Conservation (phyloP, 305 asterid genomes). For the Lippia alba region DNA sequence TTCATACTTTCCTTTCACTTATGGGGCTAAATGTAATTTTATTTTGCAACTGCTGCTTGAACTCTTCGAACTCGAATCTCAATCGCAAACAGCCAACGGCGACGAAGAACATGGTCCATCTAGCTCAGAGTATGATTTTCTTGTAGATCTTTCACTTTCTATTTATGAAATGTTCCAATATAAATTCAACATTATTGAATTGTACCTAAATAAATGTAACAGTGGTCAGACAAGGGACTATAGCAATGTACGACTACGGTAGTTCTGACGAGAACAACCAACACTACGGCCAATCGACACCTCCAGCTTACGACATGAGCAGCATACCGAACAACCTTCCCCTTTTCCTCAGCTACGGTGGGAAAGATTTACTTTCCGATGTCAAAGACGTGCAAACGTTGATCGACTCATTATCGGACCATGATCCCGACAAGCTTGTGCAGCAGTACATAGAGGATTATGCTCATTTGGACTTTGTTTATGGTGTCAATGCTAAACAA, state of each 20-base stretch:
- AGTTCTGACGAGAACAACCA: constrained; percentile 50
- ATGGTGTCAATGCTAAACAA: constrained; percentile 60
- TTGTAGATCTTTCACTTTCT: background rate
- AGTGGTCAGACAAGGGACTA: constrained; percentile 74
- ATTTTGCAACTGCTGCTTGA: constrained; percentile 60
- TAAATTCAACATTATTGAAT: too few relatives aligned
- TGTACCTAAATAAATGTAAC: background rate
- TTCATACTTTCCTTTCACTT: background rate
- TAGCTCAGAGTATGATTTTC: constrained; percentile 71
- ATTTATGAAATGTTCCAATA: too few relatives aligned
- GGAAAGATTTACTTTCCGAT: constrained; percentile 68
- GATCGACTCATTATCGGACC: constrained; percentile 44
- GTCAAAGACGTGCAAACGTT: constrained; percentile 60
- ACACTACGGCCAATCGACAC: constrained; percentile 65
- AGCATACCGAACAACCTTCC: constrained; percentile 66
- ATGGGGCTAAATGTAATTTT: background rate
- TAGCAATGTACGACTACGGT: constrained; percentile 70
- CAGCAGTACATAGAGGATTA: constrained; percentile 52
- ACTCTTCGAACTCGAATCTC: constrained; percentile 54
- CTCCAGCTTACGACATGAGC: constrained; percentile 61
- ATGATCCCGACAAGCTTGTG: constrained; percentile 59
- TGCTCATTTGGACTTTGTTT: constrained; percentile 71
- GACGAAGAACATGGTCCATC: constrained; percentile 76
- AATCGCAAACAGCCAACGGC: constrained; percentile 65
- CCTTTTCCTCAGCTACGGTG: constrained; percentile 69